phyloP scores from a whole-genome alignment of 1,139 yeast genomes.

The Saccharomyces hybrid region DNA sequence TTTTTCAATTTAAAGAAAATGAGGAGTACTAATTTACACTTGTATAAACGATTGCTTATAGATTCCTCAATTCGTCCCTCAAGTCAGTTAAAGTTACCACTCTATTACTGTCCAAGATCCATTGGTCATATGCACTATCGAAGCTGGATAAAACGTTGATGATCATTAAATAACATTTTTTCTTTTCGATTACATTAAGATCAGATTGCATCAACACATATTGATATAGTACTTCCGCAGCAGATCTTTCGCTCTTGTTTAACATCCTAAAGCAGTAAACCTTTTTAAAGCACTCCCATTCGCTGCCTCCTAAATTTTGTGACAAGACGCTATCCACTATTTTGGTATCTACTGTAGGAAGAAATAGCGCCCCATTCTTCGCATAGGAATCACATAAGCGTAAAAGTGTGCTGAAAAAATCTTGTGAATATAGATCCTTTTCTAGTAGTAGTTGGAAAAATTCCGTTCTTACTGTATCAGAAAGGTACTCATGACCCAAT shows the following conservation, averaged over 20 bases:
- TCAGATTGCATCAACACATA: constrained; percentile 12
- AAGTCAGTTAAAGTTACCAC: constrained; percentile 30
- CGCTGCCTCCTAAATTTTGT: constrained; percentile 11
- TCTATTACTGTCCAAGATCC: constrained; percentile 39
- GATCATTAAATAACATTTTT: constrained; percentile 22
- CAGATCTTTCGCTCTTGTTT: constrained; percentile 28
- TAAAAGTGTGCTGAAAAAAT: constrained; percentile 23
- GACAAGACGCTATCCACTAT: constrained; percentile 38
- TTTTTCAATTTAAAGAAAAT: too few species aligned
- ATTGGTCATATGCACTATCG: constrained; percentile 42
- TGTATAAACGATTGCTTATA: constrained; percentile 6
- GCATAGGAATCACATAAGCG: constrained; percentile 13
- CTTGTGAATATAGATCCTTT: neutral
- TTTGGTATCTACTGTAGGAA: constrained; percentile 36
- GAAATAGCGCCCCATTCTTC: constrained; percentile 8
- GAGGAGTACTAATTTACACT: constrained; percentile 2
- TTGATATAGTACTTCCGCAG: constrained; percentile 27
- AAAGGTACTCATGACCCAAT: constrained; percentile 21
- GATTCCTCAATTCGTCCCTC: constrained; percentile 14
- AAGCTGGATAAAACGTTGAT: constrained; percentile 26
- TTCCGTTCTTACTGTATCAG: constrained; percentile 15
- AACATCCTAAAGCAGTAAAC: constrained; percentile 26
- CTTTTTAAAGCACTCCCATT: constrained; percentile 23
- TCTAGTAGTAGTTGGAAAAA: constrained; percentile 25
- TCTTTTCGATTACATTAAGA: constrained; percentile 11